Base-by-base conservation (phyloP, 306 rosid genomes). In the Gleditsia sinensis region DNA sequence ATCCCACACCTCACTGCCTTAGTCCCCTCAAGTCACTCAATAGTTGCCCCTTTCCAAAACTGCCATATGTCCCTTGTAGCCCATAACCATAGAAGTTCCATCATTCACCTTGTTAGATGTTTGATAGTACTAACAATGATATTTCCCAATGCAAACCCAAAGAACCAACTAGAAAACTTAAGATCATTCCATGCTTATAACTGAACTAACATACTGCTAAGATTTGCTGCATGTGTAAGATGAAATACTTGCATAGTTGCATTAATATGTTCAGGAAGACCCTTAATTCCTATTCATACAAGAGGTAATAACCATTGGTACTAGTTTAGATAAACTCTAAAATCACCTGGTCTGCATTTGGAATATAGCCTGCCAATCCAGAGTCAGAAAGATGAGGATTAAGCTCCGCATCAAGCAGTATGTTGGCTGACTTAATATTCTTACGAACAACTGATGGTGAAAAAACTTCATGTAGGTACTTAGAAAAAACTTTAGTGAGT, bases 401-500 rank as follows among this genome's bases (percentile, higher is more conserved):
- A 42, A 95, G 78, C 77, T 95, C 99, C 19, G 79, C 74, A 85
- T 90, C 99, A 74, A 95, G 87, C 57, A 92, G 82, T 81, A 95
- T 92, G 82, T 95, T 95, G 77, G 92, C 84, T 39, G 99, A 86
- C 83, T 92, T 92, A 12, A 95, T 89, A 75, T 92, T 86, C 81
- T 88, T 92, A 77, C 92, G 99, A 69, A 95, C 86, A 77, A 95
- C 76, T 36, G 99, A 88, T 49, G 99, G 99, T n/a, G 96, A 88
- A 86, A 96, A 92, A 77, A 87, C 96, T 87, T 95, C 99, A 67
- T 95, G 99, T 5, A 95, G 82, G 82, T 95, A 95, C 96, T 98
- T 94, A 79, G 67, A 59, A 74, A 80, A 67, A 34, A 46, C 49
- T 24, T 59, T 25, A 54, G 59, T 70, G 45, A 70, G 73, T 50